Evolutionary conservation across 257 asterid species (phyloP).

Genomic region (Jasminum sambac): DNA sequence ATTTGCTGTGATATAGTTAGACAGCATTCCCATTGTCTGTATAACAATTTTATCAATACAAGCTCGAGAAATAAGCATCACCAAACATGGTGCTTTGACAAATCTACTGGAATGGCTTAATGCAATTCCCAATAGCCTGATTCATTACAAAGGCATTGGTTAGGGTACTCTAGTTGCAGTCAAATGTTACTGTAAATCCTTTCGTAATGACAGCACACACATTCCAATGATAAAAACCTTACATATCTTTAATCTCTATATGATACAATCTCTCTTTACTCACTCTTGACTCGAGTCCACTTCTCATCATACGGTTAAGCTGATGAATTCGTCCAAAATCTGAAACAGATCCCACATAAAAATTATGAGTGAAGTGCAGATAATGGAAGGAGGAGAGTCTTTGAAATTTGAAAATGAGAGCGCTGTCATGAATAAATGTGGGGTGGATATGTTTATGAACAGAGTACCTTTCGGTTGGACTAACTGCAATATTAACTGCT

Average conservation of each 20-base stretch:
- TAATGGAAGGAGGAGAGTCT: neutral
- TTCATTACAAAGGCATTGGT: neutral
- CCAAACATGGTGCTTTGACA: neutral
- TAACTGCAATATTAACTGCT: conserved; percentile 3
- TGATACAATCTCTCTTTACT: neutral
- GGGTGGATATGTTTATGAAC: neutral
- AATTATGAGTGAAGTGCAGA: neutral
- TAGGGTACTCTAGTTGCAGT: neutral
- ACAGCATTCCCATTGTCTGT: neutral
- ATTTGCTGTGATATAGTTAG: neutral
- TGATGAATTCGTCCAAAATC: neutral
- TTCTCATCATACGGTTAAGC: neutral
- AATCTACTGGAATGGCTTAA: neutral
- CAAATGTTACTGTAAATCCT: neutral
- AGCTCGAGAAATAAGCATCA: neutral
- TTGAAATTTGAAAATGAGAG: neutral
- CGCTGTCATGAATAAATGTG: neutral
- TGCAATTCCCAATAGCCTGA: neutral
- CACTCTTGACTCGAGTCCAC: neutral
- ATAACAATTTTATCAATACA: neutral
- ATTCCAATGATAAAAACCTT: neutral
- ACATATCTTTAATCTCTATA: neutral
- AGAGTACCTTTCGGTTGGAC: neutral
- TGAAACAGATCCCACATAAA: neutral
- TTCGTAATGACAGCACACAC: neutral